A percentile compares a stretch with the other conserved stretches of the same genome.
These are phyloP conservation scores for Pseudocercospora vitis DNA, from an alignment of 2,329 filamentous ascomycete genomes.

Conservation along the genomic window DNA sequence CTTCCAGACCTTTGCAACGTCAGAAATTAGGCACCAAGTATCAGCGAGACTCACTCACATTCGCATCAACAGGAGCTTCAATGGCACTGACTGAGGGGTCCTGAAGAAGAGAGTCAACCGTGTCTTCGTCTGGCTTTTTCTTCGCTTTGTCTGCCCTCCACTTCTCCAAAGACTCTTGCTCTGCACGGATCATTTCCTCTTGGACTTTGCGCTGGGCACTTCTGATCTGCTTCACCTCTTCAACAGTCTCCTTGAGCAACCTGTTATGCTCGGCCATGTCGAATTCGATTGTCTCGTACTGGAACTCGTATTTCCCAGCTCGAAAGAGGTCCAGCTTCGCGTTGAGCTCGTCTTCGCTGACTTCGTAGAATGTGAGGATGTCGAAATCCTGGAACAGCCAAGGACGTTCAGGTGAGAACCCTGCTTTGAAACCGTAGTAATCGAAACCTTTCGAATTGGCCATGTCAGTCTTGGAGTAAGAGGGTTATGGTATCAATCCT, in stretches of 20 bases:
- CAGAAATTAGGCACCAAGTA: not conserved
- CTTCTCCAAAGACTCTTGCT: slow-evolving; percentile 46
- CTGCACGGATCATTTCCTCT: slow-evolving; percentile 49
- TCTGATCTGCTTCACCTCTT: slow-evolving; percentile 51
- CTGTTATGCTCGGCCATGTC: slow-evolving; percentile 58
- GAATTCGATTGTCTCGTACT: slow-evolving; percentile 52
- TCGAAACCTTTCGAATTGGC: slow-evolving; percentile 55
- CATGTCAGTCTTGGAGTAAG: slow-evolving; percentile 30
- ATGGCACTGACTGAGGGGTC: slow-evolving; percentile 41
- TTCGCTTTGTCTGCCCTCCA: slow-evolving; percentile 48
- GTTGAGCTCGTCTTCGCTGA: slow-evolving; percentile 55
- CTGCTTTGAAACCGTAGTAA: slow-evolving; percentile 53
- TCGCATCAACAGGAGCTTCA: slow-evolving; percentile 48
- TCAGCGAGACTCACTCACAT: slow-evolving; percentile 35
- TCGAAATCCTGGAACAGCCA: slow-evolving; percentile 61
- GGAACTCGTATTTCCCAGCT: slow-evolving; percentile 54
- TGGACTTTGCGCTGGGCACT: slow-evolving; percentile 51
- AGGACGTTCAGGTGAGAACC: slow-evolving; percentile 49
- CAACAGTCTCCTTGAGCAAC: slow-evolving; percentile 47
- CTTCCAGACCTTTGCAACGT: slow-evolving; percentile 39
- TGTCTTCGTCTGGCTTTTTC: slow-evolving; percentile 49
- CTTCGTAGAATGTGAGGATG: slow-evolving; percentile 56
- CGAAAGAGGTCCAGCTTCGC: slow-evolving; percentile 50
- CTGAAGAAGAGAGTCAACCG: slow-evolving; percentile 49
- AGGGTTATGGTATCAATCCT: not conserved